phyloP scores from a whole-genome alignment of 768 basidiomycete genomes.

The Dioszegia hungarica region DNA sequence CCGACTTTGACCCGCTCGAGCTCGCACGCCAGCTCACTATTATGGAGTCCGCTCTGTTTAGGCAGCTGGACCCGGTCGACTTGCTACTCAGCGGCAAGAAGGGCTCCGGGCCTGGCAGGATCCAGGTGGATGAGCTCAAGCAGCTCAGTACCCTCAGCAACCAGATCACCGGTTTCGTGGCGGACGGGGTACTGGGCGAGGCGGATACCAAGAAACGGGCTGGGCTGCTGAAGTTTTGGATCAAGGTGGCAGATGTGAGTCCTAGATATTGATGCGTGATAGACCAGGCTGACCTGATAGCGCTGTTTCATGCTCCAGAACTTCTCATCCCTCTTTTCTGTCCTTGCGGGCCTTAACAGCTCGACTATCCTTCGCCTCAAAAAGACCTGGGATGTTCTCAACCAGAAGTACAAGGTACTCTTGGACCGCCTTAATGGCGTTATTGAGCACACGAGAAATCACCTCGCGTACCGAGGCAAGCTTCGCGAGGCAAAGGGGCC shows the following conservation, averaged over 20 bases:
- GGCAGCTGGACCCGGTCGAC: constrained; percentile 80
- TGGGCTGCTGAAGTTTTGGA: constrained; percentile 77
- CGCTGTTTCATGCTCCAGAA: constrained; percentile 78
- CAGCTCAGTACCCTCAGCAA: constrained; percentile 85
- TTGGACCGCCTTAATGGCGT: constrained; percentile 75
- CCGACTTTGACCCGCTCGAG: constrained; percentile 91
- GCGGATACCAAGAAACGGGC: constrained; percentile 79
- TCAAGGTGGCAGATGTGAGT: constrained; percentile 63
- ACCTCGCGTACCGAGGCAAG: constrained; percentile 64
- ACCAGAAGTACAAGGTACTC: constrained; percentile 75
- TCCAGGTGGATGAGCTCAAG: constrained; percentile 61
- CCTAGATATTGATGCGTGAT: not conserved
- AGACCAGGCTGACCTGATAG: constrained; percentile 51
- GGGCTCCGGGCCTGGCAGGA: not conserved
- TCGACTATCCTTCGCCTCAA: constrained; percentile 86
- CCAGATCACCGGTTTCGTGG: constrained; percentile 78
- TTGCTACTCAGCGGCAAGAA: constrained; percentile 77
- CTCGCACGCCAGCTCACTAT: constrained; percentile 88
- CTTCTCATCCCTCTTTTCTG: constrained; percentile 86
- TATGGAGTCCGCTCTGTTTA: constrained; percentile 85
- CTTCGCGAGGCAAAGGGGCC: constrained; percentile 85
- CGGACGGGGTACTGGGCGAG: constrained; percentile 88
- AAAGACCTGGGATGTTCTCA: constrained; percentile 82
- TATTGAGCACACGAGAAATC: constrained; percentile 76
- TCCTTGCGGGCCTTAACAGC: constrained; percentile 90